Base-by-base conservation (phyloP, 2,329 filamentous ascomycete species). In the Apiospora koreana region DNA sequence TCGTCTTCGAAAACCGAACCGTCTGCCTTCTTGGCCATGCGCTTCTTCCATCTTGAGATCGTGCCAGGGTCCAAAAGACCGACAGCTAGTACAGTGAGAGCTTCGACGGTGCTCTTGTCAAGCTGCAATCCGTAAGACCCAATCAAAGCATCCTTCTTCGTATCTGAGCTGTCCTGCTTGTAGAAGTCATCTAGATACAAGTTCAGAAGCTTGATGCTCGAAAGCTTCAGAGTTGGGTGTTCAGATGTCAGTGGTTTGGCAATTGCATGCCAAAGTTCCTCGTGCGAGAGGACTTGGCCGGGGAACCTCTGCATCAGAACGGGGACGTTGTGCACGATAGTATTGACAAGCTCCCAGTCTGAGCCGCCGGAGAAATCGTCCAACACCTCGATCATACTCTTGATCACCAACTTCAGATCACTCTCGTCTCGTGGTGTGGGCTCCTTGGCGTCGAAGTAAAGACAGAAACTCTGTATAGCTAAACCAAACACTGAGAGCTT, bases 181-280 rank as follows among this genome's bases (percentile, higher is more conserved):
- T 92, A 93, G 73, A 97, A 90, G 79, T 97, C 93, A 3, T 91
- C 88, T 75, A 98, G 90, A 80, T 93, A 96, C n/a, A 87, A 85
- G 65, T 92, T 92, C 50, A 95, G 83, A 23, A 98, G 84, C 71
- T 89, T 91, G 14, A 94, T 89, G 23, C 94, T 89, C 9, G 91
- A 91, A 67, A 94, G 86, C 79, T 96, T 95, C 71, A 98, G 91
- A 80, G 90, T 89, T 2, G 88, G 82, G 74, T 96, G 89, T 1
- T 89, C 87, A 76, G 94, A 93, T 25, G 90, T 89, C 23, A 97
- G 86, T 74, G 92, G 92, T 46, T 86, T 84, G 69, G 90, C 88
- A 21, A 96, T 85, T 12, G 87, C 85, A 1, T 82, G 80, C 95
- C 96, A 99, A 45, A 97, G 82, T n/a, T 84, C 79, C 43, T 87